Conservation (phyloP, 208 protist species). For the Leishmania amazonensis region DNA sequence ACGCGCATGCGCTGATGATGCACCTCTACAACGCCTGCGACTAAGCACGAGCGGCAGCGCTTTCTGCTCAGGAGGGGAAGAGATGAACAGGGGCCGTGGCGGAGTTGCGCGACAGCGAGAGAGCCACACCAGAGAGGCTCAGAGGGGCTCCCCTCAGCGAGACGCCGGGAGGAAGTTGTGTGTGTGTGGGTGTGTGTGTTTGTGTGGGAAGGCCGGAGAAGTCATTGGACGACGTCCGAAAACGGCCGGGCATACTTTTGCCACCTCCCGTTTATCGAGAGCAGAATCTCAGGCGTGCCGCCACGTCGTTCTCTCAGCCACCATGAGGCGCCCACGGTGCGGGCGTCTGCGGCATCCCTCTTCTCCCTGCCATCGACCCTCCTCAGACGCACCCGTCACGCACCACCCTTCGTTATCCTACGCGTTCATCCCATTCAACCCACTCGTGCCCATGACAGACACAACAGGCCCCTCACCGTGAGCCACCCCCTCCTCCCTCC, state of each 20-base stretch:
- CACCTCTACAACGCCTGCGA: conserved; percentile 85
- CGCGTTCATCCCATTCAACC: not conserved
- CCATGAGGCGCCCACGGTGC: not conserved
- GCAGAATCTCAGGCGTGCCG: not conserved
- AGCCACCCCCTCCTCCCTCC: not conserved
- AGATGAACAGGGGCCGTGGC: not conserved
- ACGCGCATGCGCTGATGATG: conserved; percentile 56
- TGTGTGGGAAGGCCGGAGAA: not conserved
- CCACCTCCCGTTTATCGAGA: not conserved
- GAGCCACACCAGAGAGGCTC: not conserved
- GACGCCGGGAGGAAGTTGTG: not conserved
- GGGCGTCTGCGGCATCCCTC: not conserved
- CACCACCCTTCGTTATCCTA: not conserved
- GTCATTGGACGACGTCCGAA: not conserved
- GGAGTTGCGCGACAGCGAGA: not conserved
- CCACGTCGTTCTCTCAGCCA: not conserved
- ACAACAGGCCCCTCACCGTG: not conserved
- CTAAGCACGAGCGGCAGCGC: conserved; percentile 22
- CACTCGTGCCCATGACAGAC: not conserved
- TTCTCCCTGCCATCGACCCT: not conserved
- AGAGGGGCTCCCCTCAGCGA: not conserved
- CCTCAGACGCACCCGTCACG: not conserved
- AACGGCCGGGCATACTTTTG: not conserved
- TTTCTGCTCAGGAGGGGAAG: not conserved
- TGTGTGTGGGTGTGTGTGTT: too few relatives aligned